phyloP scores from a whole-genome alignment of 345 rosid genomes.

The Eucalyptus virginea region DNA sequence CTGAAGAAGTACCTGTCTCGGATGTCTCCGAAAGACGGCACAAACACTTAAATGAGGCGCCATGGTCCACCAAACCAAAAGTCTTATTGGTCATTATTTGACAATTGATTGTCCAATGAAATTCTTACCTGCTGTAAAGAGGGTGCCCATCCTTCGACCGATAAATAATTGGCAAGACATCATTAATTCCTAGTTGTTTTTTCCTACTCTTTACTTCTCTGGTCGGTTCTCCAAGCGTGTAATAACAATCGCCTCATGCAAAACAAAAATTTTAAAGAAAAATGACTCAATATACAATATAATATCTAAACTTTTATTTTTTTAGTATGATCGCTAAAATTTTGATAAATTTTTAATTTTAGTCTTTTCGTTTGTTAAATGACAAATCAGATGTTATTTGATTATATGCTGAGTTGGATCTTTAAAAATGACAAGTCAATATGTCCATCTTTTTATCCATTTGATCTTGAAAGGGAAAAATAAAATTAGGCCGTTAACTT shows the following conservation, averaged over 20 bases:
- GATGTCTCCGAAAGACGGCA: background rate
- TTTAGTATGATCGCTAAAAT: no score
- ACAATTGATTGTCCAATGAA: background rate
- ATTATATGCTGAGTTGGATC: background rate
- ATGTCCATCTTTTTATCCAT: background rate
- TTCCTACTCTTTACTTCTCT: background rate
- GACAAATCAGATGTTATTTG: background rate
- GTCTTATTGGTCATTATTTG: background rate
- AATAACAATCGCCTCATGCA: background rate
- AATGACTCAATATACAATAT: background rate
- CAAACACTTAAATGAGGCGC: background rate
- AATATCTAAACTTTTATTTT: background rate
- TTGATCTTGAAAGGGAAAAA: background rate
- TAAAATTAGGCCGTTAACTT: background rate
- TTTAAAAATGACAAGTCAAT: background rate
- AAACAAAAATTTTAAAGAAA: background rate
- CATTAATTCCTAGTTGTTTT: background rate
- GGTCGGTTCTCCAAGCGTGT: background rate
- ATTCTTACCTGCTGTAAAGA: background rate
- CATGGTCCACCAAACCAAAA: background rate
- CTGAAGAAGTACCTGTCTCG: background rate
- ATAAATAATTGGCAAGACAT: background rate
- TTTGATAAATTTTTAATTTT: background rate
- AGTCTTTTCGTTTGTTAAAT: background rate
- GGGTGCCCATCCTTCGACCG: background rate